Conservation (phyloP, 495 filamentous ascomycete species). For the Aspergillus diversus region DNA sequence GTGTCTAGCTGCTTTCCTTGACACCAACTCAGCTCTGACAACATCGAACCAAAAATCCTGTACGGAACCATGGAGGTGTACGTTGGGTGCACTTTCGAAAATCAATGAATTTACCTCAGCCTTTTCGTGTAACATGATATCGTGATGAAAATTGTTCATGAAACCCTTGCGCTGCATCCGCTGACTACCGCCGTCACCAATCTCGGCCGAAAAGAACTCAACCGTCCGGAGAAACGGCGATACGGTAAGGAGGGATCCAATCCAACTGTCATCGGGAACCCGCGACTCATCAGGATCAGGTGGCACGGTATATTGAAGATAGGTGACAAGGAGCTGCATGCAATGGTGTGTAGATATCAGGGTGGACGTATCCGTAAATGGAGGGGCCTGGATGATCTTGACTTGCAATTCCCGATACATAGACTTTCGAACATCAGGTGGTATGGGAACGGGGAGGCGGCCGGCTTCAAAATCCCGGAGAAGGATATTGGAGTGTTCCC, state of each 20-base stretch:
- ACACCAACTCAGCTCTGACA: conserved; percentile 36
- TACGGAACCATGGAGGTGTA: conserved; percentile 39
- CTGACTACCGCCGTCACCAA: conserved; percentile 48
- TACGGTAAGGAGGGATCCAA: conserved; percentile 46
- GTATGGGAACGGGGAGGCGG: conserved; percentile 42
- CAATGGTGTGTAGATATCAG: conserved; percentile 52
- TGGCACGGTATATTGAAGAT: conserved; percentile 43
- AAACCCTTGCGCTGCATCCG: conserved; percentile 50
- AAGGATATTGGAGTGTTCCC: conserved; percentile 47
- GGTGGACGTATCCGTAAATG: conserved; percentile 47
- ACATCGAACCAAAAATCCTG: conserved; percentile 51
- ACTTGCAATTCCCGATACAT: conserved; percentile 47
- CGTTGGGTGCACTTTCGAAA: conserved; percentile 37
- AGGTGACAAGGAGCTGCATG: conserved; percentile 47
- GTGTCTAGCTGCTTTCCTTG: conserved; percentile 38
- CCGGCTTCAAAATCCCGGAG: conserved; percentile 47
- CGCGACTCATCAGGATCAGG: conserved; percentile 37
- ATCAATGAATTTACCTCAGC: conserved; percentile 47
- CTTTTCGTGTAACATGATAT: conserved; percentile 40
- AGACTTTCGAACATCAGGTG: conserved; percentile 34
- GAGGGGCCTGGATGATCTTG: conserved; percentile 46
- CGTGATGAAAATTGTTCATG: conserved; percentile 50
- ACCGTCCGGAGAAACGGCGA: conserved; percentile 47
- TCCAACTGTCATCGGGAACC: conserved; percentile 46
- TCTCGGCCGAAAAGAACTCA: conserved; percentile 52